Conservation (phyloP, 2,329 filamentous ascomycete genomes). For the Thyridium curvatum region DNA sequence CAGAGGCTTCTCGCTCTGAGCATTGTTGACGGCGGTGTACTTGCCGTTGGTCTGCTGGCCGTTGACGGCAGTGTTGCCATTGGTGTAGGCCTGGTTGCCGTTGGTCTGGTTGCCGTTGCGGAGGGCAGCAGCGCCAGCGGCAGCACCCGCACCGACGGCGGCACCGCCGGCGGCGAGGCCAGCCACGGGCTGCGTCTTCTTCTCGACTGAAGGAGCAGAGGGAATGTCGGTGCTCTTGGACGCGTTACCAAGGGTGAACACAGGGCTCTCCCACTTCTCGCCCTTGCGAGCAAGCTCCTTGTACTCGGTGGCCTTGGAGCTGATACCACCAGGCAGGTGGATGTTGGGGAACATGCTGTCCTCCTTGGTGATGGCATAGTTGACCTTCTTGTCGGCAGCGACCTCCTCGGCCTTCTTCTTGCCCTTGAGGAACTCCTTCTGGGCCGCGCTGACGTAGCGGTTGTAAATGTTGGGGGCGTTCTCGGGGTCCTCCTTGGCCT, state of each 20-base stretch:
- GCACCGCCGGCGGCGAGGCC: too few species aligned
- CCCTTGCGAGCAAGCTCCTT: conserved; percentile 81
- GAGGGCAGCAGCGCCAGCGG: too few species aligned
- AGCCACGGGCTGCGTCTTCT: conserved; percentile 31
- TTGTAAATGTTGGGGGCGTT: conserved; percentile 78
- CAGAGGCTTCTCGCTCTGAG: too few species aligned
- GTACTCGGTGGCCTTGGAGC: conserved; percentile 90
- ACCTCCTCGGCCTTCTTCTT: conserved; percentile 67
- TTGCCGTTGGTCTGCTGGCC: too few species aligned
- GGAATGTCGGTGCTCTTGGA: conserved; percentile 69
- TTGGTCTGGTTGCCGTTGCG: too few species aligned
- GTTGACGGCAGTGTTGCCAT: too few species aligned
- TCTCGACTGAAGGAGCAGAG: conserved; percentile 40
- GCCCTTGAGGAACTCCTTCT: conserved; percentile 66
- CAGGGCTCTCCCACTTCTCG: conserved; percentile 87
- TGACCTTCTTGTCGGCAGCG: conserved; percentile 64
- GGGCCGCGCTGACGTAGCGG: conserved; percentile 70
- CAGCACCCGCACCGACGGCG: too few species aligned
- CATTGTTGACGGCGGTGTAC: too few species aligned
- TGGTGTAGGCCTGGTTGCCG: too few species aligned
- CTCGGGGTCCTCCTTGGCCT: conserved; percentile 63
- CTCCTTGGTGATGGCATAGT: conserved; percentile 77
- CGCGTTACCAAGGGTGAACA: conserved; percentile 82
- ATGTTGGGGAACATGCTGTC: conserved; percentile 88
- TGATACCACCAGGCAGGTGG: conserved; percentile 79